Evolutionary conservation across 139 green algal species (phyloP), one percentile per base, ranked within the genome.

Genomic region (Chlamydomonas schloesseri): DNA sequence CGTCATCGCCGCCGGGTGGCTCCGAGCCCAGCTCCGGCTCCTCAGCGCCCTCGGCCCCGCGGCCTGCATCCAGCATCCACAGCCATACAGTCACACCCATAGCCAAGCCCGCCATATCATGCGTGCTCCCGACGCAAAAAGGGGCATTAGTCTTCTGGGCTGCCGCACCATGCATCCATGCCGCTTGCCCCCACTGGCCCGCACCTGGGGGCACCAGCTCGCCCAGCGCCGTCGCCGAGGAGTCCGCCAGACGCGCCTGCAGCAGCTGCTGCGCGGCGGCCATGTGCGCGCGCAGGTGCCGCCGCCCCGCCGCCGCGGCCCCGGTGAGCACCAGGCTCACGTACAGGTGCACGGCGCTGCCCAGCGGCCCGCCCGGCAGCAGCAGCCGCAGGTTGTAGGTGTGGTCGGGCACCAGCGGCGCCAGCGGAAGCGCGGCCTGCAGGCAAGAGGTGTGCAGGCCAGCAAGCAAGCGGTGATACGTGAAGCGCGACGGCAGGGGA

Each of bases 311-410:
- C 15, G 24, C 37, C 4, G 84, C 73, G 46, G 37, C 69, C 42
- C 87, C 81, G 14, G 34, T 87, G 33, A 93, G 73, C 62, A 88
- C 82, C 34, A 92, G 50, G 18, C 82, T 90, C 29, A 93, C 80
- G 55, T 90, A 92, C 29, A 93, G 69, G 2, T 65, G 62, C 31
- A 91, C 78, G 71, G 36, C 29, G 78, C 78, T 74, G 58, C 72
- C 88, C 78, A 88, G 71, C 4, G 79, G 83, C 10, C 88, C 88
- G 14, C 88, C 88, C n/a, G 75, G 78, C 64, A 91, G 81, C 31
- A 71, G 34, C 50, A 93, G 75, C 26, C 77, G 83, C 31, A 91
- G 73, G 84, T 88, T 93, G 86, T 93, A 92, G 73, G 81, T 81
- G 14, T 77, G 55, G 20, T 74, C 79, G 0, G 86, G 86, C 17